A percentile compares a stretch with the other conserved stretches of the same genome.
These are phyloP conservation scores for Hericium erinaceus DNA, from an alignment of 768 basidiomycete species.

Conservation along the genomic window DNA sequence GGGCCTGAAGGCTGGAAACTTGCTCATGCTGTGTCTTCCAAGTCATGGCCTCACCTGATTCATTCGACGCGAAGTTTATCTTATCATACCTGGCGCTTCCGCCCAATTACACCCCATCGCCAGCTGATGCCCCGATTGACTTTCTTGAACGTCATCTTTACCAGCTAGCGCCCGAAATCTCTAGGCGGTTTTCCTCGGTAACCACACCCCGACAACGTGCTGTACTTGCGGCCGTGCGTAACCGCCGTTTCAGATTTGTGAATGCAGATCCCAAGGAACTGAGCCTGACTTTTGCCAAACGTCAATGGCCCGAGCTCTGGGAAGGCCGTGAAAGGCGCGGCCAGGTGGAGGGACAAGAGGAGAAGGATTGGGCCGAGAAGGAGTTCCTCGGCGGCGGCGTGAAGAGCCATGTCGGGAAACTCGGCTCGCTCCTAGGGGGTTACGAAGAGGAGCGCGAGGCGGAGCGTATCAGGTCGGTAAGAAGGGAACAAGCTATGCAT, in stretches of 20 bases:
- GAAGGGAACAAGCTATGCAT: slow-evolving; percentile 30
- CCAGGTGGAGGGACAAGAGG: slow-evolving; percentile 49
- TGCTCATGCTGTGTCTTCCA: neutral
- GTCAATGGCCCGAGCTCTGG: slow-evolving; percentile 63
- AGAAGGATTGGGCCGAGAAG: slow-evolving; percentile 57
- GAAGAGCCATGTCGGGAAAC: slow-evolving; percentile 55
- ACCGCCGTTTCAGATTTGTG: slow-evolving; percentile 59
- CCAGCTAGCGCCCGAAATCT: slow-evolving; percentile 60
- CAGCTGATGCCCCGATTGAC: slow-evolving; percentile 43
- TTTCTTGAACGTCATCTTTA: slow-evolving; percentile 55
- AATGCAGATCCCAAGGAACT: slow-evolving; percentile 48
- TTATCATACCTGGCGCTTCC: slow-evolving; percentile 51
- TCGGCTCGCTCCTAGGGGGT: slow-evolving; percentile 53
- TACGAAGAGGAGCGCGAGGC: slow-evolving; percentile 76
- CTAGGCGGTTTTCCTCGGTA: slow-evolving; percentile 30
- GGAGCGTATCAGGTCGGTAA: slow-evolving; percentile 42
- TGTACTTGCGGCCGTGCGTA: slow-evolving; percentile 53
- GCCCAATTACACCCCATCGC: slow-evolving; percentile 49
- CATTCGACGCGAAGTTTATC: slow-evolving; percentile 19
- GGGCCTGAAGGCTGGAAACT: neutral
- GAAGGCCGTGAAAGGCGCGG: slow-evolving; percentile 42
- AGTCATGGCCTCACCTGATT: neutral
- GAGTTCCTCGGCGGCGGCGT: slow-evolving; percentile 48
- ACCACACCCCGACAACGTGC: slow-evolving; percentile 60
- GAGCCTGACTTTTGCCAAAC: slow-evolving; percentile 40